Conservation (phyloP, 352 stramenopile genomes). For the Phytophthora podocarpi region DNA sequence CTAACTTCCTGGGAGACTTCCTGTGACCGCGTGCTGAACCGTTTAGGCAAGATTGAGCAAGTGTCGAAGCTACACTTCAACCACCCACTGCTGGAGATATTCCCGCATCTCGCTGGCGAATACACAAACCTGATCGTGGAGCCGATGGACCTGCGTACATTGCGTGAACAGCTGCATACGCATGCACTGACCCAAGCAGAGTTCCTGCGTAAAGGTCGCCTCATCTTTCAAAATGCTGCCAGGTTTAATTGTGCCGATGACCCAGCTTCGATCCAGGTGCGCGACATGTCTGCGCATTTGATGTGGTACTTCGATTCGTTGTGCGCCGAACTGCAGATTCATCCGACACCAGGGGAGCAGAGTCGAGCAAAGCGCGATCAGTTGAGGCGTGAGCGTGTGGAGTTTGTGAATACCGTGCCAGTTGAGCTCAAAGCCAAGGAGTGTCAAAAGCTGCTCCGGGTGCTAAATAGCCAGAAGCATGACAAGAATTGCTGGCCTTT, state of each 20-base stretch:
- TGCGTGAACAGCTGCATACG: conserved; percentile 64
- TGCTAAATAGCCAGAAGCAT: conserved; percentile 87
- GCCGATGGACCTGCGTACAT: conserved; percentile 82
- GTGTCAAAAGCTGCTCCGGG: conserved; percentile 76
- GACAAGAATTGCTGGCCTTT: conserved; percentile 90
- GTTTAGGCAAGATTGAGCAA: conserved; percentile 79
- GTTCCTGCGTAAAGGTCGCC: conserved; percentile 72
- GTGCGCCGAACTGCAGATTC: conserved; percentile 66
- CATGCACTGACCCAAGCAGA: conserved; percentile 56
- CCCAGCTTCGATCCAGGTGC: conserved; percentile 69
- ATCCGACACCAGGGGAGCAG: conserved; percentile 28
- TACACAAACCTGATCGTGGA: conserved; percentile 73
- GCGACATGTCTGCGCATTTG: conserved; percentile 82
- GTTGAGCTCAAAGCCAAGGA: conserved; percentile 86
- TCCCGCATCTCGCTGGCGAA: conserved; percentile 69
- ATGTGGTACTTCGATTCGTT: conserved; percentile 88
- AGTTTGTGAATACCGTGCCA: conserved; percentile 53
- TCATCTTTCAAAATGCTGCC: conserved; percentile 87
- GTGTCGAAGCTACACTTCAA: conserved; percentile 85
- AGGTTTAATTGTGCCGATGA: conserved; percentile 83
- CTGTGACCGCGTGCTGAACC: conserved; percentile 74
- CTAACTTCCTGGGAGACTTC: conserved; percentile 72
- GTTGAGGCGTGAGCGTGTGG: conserved; percentile 58
- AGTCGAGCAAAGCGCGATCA: conserved; percentile 43
- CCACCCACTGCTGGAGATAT: conserved; percentile 71